Percentiles rank a stretch among this genome's conserved stretches.
phyloP scores from a whole-genome alignment of 306 rosid species.

The Fragaria iinumae region DNA sequence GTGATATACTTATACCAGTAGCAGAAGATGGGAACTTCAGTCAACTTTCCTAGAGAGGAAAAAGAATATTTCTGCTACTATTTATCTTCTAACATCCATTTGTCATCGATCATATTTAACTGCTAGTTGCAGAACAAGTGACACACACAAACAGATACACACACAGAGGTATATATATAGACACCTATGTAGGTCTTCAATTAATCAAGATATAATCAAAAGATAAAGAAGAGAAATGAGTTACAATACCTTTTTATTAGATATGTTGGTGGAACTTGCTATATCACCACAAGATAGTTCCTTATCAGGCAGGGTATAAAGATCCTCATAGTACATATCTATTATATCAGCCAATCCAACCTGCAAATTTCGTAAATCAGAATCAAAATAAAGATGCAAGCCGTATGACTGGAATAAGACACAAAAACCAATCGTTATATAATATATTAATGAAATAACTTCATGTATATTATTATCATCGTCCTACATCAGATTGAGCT shows the following conservation, averaged over 20 bases:
- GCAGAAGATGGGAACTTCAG: not conserved
- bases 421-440: not conserved
- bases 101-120: not conserved
- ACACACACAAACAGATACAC: not conserved
- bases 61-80: not conserved
- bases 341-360: conserved; percentile 69
- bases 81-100: not conserved
- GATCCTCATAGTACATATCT: conserved; percentile 82
- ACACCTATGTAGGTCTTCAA: conserved; percentile 7
- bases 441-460: not conserved
- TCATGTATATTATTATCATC: not conserved
- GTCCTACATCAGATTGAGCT: conserved; percentile 4
- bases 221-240: conserved; percentile 1
- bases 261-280: conserved; percentile 43
- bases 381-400: conserved; percentile 13
- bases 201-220: not conserved
- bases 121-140: not conserved
- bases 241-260: conserved; percentile 55
- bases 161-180: too few species aligned
- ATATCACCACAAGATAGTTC: conserved; percentile 56
- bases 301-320: conserved; percentile 62
- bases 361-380: conserved; percentile 45
- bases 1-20: not conserved
- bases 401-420: conserved; percentile 2
- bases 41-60: not conserved